A percentile compares a stretch with the other conserved stretches of the same genome.
These are phyloP conservation scores for Prunus kanzakura DNA, from an alignment of 306 rosid genomes.

Conservation along the genomic window DNA sequence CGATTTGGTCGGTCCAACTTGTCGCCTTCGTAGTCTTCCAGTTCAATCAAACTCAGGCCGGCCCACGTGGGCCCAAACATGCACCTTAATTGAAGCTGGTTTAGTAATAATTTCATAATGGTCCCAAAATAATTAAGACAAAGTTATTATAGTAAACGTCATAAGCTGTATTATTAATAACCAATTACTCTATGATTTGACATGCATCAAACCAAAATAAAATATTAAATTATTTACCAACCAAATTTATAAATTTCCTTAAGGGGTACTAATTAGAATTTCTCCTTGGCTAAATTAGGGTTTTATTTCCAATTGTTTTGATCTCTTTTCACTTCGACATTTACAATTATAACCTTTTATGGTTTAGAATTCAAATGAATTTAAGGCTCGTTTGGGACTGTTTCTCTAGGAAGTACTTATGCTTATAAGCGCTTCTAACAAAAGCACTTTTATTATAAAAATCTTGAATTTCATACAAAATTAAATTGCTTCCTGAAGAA, in stretches of 20 bases:
- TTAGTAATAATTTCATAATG: background rate
- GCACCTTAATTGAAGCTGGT: background rate
- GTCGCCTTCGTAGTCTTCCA: background rate
- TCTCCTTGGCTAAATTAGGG: background rate
- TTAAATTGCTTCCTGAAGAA: no score
- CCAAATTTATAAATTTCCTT: background rate
- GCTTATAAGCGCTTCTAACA: no score
- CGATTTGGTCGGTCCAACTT: background rate
- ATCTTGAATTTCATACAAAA: no score
- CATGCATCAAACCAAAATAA: background rate
- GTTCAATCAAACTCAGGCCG: background rate
- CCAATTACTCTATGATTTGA: background rate
- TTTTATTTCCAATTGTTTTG: no score
- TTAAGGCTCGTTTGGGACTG: no score
- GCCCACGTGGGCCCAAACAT: background rate
- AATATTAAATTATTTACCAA: background rate
- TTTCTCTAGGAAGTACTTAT: no score
- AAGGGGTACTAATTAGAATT: background rate
- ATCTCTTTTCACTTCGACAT: background rate
- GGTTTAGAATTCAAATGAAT: no score
- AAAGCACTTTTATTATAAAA: no score
- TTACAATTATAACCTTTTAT: no score
- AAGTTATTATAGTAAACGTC: background rate
- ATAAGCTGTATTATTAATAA: background rate
- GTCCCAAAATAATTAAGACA: background rate